Evolutionary conservation across 129 eudicot genomes (phyloP).

Genomic region (Ambrosia artemisiifolia): DNA sequence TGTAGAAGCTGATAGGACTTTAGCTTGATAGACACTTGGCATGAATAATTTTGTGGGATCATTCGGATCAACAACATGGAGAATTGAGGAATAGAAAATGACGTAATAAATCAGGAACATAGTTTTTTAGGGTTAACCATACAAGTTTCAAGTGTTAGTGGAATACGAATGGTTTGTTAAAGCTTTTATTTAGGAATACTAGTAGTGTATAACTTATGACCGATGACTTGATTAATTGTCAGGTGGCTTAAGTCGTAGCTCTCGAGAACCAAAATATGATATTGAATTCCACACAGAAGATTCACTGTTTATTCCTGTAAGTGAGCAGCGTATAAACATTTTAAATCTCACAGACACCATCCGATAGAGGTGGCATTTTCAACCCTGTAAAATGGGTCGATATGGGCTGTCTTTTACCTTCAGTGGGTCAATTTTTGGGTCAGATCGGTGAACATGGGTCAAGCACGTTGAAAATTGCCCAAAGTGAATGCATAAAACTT

Average conservation of each 20-base stretch:
- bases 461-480: not conserved
- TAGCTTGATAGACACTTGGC: not conserved
- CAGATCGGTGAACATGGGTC: not conserved
- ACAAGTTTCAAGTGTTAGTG: not conserved
- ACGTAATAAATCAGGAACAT: not conserved
- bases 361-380: not conserved
- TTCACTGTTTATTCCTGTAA: slow-evolving; percentile 78
- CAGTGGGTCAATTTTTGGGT: not conserved
- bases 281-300: slow-evolving; percentile 85
- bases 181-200: not conserved
- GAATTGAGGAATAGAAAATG: not conserved
- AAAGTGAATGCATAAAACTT: not conserved
- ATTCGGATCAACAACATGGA: slow-evolving; percentile 1
- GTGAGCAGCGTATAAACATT: not conserved
- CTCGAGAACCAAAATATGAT: slow-evolving; percentile 80
- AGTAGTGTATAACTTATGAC: not conserved
- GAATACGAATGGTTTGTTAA: not conserved
- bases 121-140: not conserved
- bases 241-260: slow-evolving; percentile 76
- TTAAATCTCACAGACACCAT: not conserved
- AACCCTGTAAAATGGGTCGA: not conserved
- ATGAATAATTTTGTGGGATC: slow-evolving; percentile 1
- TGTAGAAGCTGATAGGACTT: not conserved
- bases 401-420: not conserved
- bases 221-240: slow-evolving; percentile 7